Evolutionary conservation across 2,329 filamentous ascomycete species (phyloP).

Genomic region (Aciculosporium take): DNA sequence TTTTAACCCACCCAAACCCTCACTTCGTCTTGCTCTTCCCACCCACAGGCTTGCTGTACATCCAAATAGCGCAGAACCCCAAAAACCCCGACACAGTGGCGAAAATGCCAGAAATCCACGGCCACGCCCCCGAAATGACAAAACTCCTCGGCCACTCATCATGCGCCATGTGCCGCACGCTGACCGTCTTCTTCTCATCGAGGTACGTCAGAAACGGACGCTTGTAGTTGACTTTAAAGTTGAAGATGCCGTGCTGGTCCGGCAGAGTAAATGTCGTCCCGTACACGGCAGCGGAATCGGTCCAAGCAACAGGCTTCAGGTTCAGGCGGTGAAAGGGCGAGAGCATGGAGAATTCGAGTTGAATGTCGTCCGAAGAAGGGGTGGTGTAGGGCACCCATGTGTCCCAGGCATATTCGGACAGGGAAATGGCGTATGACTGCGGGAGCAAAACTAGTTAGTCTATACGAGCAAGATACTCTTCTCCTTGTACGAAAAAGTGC

Average conservation of each 20-base stretch:
- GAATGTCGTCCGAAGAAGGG: conserved; percentile 56
- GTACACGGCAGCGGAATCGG: conserved; percentile 58
- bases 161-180: conserved; percentile 91
- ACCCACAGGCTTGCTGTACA: conserved; percentile 47
- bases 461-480: background rate
- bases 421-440: conserved; percentile 71
- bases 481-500: background rate
- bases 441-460: background rate
- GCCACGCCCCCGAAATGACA: conserved; percentile 81
- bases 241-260: conserved; percentile 98
- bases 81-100: conserved; percentile 75
- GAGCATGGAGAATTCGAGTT: conserved; percentile 97
- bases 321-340: conserved; percentile 88
- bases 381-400: conserved; percentile 61
- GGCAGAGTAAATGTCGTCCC: conserved; percentile 65
- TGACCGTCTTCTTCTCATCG: conserved; percentile 90
- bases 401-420: conserved; percentile 72
- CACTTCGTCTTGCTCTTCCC: conserved; percentile 18
- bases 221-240: conserved; percentile 96
- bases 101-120: conserved; percentile 81
- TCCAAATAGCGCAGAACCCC: conserved; percentile 73
- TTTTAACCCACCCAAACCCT: background rate
- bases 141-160: conserved; percentile 91
- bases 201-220: conserved; percentile 78
- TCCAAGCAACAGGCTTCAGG: conserved; percentile 41